Conservation (phyloP, 768 basidiomycete genomes). For the Candolleomyces aberdarensis region DNA sequence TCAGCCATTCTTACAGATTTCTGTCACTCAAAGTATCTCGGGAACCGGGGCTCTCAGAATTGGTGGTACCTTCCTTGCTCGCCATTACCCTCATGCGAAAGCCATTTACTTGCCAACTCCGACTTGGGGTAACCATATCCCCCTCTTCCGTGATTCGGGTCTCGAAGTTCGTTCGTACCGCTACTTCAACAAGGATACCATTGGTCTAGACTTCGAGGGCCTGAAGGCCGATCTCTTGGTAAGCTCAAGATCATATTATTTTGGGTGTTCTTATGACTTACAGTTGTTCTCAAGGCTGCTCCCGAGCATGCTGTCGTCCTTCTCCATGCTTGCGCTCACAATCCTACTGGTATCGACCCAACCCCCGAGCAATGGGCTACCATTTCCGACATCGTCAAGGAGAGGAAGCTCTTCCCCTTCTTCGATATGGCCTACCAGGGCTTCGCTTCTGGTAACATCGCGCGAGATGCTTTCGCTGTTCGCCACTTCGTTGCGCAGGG, state of each 20-base stretch:
- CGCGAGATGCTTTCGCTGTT: conserved; percentile 91
- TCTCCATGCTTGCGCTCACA: conserved; percentile 97
- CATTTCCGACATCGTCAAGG: conserved; percentile 83
- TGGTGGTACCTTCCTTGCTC: conserved; percentile 87
- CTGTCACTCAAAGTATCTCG: conserved; percentile 91
- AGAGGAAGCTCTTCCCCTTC: conserved; percentile 93
- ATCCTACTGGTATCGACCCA: conserved; percentile 97
- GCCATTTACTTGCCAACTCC: conserved; percentile 89
- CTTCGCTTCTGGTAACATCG: conserved; percentile 91
- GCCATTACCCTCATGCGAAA: conserved; percentile 84
- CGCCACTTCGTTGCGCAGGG: conserved; percentile 91
- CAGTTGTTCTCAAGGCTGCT: conserved; percentile 43
- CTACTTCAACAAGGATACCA: conserved; percentile 91
- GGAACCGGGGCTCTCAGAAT: conserved; percentile 97
- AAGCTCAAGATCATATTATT: background rate
- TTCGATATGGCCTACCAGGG: conserved; percentile 99
- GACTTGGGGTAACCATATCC: conserved; percentile 97
- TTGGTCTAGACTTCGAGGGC: conserved; percentile 89
- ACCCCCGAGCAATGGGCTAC: conserved; percentile 90
- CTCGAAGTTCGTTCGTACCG: conserved; percentile 90
- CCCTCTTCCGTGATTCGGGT: conserved; percentile 91
- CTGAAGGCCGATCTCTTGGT: conserved; percentile 86
- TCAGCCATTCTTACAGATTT: conserved; percentile 47
- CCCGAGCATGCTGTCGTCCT: conserved; percentile 83
- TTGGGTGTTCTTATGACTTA: conserved; percentile 4